Evolutionary conservation across 805 yeast genomes (phyloP), one percentile per base, ranked within the genome.

Genomic region (Candida orba): DNA sequence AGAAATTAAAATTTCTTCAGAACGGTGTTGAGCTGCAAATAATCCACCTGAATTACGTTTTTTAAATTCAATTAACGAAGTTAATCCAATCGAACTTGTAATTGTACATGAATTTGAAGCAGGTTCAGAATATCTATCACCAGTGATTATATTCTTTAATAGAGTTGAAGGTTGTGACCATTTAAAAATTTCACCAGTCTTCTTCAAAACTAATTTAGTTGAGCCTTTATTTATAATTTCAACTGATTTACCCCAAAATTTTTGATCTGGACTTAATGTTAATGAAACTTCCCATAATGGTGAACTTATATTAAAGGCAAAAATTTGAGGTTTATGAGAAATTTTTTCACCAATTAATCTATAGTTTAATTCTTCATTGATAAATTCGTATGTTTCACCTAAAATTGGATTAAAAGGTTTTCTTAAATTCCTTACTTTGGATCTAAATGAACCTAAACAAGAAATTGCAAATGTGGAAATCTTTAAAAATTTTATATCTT

Each of bases 351-450:
- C 72, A 6, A 93, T 52, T 35, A 85, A 61, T 52, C 98, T 67
- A 51, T 81, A 72, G 0, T 90, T 90, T 40, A 75, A 64, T 55
- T 87, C 95, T 48, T 88, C 95, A 34, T 96, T 73, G 2, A 88
- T 93, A 36, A 87, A 68, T 63, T 93, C 99, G 62, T 64, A 93
- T 0, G 97, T 90, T 60, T 93, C 99, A 18, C 98, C 97, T 17
- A 93, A 67, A 41, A 93, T 69, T 9, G 99, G 98, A 59, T 89
- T 93, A 65, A 93, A 93, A 1, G 99, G 98, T 58, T 93, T 93
- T 50, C 99, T 73, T 34, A 76, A 61, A 42, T 82, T 79, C 53
- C 99, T 73, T 39, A 79, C 81, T 54, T 85, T 89, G 31, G 77
- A 76, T 46, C 97, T 69, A 53, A 78, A 73, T 10, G 84, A 70